These are phyloP conservation scores for Ampelomyces quisqualis DNA, from an alignment of 2,329 filamentous ascomycete species.

Conservation along the genomic window DNA sequence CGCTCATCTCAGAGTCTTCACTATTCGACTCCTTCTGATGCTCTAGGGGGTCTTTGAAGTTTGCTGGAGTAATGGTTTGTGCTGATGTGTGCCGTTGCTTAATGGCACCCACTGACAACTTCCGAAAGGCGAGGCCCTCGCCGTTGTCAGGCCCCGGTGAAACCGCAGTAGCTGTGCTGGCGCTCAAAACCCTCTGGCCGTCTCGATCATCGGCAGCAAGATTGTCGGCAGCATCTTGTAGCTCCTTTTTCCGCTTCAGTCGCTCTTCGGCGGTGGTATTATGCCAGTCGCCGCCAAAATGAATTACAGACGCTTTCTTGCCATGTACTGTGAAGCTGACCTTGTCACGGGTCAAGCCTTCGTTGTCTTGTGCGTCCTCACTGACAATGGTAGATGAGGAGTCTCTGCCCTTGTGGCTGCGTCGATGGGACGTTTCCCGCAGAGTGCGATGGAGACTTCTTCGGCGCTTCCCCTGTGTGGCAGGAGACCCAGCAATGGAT, in stretches of 20 bases:
- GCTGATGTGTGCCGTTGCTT: conserved; percentile 41
- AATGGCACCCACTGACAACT: conserved; percentile 28
- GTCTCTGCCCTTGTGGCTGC: conserved; percentile 76
- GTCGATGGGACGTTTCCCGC: conserved; percentile 70
- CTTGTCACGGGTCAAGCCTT: conserved; percentile 73
- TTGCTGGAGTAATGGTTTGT: conserved; percentile 39
- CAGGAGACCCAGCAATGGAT: conserved; percentile 40
- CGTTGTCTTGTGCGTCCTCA: conserved; percentile 54
- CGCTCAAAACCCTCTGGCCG: conserved; percentile 27
- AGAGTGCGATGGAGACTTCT: conserved; percentile 88
- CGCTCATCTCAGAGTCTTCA: conserved; percentile 34
- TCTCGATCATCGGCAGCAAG: conserved; percentile 31
- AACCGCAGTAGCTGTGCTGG: conserved; percentile 22
- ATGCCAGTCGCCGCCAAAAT: conserved; percentile 91
- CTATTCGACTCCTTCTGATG: conserved; percentile 20
- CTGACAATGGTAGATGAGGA: conserved; percentile 61
- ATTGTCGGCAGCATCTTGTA: conserved; percentile 35
- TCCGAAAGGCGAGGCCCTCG: conserved; percentile 26
- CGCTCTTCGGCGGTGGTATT: conserved; percentile 49
- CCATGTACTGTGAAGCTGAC: conserved; percentile 95
- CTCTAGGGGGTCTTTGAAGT: conserved; percentile 27
- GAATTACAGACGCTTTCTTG: conserved; percentile 96
- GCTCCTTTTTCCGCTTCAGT: conserved; percentile 42
- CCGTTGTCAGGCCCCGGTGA: conserved; percentile 19
- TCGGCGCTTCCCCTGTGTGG: conserved; percentile 69